Base-by-base conservation (phyloP, 805 yeast genomes). In the Zygoascus flipseniorum region DNA sequence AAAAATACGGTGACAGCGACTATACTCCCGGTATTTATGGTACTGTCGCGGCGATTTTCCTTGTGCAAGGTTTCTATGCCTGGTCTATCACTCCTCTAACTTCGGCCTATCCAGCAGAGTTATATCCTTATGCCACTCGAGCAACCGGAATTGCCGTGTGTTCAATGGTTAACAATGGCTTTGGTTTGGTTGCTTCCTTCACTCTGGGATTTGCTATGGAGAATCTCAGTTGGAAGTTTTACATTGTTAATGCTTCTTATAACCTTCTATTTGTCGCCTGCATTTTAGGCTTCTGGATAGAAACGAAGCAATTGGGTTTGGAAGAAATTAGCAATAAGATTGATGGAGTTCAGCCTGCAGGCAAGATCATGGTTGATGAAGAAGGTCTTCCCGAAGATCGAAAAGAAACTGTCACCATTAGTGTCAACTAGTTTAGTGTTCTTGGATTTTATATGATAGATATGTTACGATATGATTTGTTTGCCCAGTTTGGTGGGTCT, bases 321-420 rank as follows among this genome's bases (percentile, higher is more conserved):
- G 78, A 74, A 58, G 89, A 86, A 71, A 86, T 85, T 60, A 87
- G 84, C 65, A 81, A 76, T 62, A 72, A 82, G 42, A 48, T 52
- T 14, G 50, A 51, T 39, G 50, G 48, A 18, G 48, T 23, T 73
- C 74, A 71, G 60, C 66, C 53, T 8, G 48, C 18, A 31, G 53
- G 43, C 28, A 23, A 11, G 37, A 18, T 23, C 6, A 23, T 23
- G 28, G 28, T 23, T 23, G 28, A 23, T 4, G 28, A 23, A 23
- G 28, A 23, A 3, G 28, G 28, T 23, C 28, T 23, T 23, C 28
- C 28, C 28, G 28, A 23, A 23, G 28, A 23, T 4, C 3, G 6
- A 23, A 23, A 23, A 23, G 28, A 23, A 23, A 6, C 6, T 23
- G 28, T 23, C 28, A 23, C 28, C 28, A 6, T 23, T 23, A 23